Base-by-base conservation (phyloP, 202 grass and related monocot species). In the Sporobolus alterniflorus region DNA sequence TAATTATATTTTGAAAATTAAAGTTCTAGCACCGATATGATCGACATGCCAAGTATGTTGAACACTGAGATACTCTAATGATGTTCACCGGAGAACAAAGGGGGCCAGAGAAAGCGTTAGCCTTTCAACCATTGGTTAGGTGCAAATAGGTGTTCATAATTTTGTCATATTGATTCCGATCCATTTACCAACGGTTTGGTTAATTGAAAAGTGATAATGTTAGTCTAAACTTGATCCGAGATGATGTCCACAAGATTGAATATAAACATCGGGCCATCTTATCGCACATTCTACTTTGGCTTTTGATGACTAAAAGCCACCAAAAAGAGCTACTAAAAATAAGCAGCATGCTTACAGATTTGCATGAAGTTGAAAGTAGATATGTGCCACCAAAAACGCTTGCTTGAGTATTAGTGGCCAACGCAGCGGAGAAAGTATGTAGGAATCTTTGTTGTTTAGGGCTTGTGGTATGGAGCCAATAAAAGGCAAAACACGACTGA, bases 361-460 rank as follows among this genome's bases (percentile, higher is more conserved):
- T 71, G 29, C 64, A 48, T 14, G 4, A 20, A 56, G 57, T 81
- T 13, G 64, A 48, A 89, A 71, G 56, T 66, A 75, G 77, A 76
- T 81, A 48, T 57, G 62, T 31, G 29, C 39, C 49, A 51, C 79
- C n/a, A n/a, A n/a, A n/a, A 79, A 49, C 7, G n/a, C 41, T 89
- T 82, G 29, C 78, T 82, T 72, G 77, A 77, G 56, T 46, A 81
- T 57, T 72, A 85, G 77, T 85, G 88, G 88, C 77, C 88, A 82
- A 82, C 83, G 50, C 78, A 65, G 28, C 30, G 59, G 21, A 34
- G 40, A 90, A 82, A 57, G 20, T 36, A 33, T 75, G 55, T 36
- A 63, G 79, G 79, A 79, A 83, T 83, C 83, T 86, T 83, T 42
- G 40, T 44, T 67, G 30, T 68, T 86, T 13, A 78, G 69, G 88